Evolutionary conservation across 2,329 filamentous ascomycete species (phyloP), one percentile per base, ranked within the genome.

Genomic region (Penicillium oxalicum): DNA sequence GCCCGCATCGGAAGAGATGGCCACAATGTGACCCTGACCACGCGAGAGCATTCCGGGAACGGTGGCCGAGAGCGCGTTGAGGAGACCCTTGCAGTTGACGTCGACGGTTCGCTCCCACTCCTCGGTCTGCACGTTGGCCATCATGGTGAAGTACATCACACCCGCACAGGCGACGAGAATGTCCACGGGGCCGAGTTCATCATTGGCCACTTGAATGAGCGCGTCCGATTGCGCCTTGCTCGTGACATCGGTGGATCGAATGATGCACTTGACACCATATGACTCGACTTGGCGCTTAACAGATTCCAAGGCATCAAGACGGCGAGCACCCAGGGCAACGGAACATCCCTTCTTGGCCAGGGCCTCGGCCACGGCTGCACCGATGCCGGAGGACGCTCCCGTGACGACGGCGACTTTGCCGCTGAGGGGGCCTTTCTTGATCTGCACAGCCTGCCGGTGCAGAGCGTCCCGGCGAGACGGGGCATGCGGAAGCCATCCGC

Each of bases 141-240:
- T 91, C 82, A 91, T 83, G 47, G 87, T 91, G 70, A 83, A 91
- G 72, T 91, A 91, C 87, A 91, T 91, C 63, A 91, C 87, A 33
- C 87, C 87, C 0, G 87, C 88, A 61, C 86, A 88, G 36, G 82
- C 82, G 43, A 91, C 81, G n/a, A 91, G 77, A 44, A 91, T 87
- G 63, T 91, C 87, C 39, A 91, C 75, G 0, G 83, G 80, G 0
- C 87, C 87, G 0, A 91, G 81, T 57, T 83, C 73, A 40, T 79
- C 75, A 26, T 73, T 73, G 1, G 85, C 75, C 0, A 78, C 74
- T 3, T 70, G 67, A 52, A 91, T 74, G 3, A 91, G 80, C 0
- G 77, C 76, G 57, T 86, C 80, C 4, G 90, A 85, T 58, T 90
- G 77, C 4, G 69, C 66, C 52, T 75, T 78, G 59, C 82, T 75